Evolutionary conservation across 2,329 filamentous ascomycete genomes (phyloP).

Genomic region (Alternaria sp.): DNA sequence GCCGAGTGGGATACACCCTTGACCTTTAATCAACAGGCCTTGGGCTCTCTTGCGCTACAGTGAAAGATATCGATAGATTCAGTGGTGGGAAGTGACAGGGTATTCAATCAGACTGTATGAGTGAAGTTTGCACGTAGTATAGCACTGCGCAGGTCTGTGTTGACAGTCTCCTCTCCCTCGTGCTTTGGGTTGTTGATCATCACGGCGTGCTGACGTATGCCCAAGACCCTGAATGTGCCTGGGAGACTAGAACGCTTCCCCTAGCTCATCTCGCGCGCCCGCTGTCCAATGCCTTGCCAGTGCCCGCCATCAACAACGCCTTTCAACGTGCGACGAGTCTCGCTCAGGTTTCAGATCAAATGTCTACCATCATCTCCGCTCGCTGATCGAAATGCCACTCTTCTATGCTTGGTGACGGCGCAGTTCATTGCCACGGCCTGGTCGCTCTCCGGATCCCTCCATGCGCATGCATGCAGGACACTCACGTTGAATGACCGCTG

Average conservation of each 20-base stretch:
- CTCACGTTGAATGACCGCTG: not conserved
- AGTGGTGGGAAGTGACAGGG: not conserved
- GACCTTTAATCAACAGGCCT: not conserved
- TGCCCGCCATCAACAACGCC: not conserved
- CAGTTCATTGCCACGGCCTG: not conserved
- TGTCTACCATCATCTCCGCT: not conserved
- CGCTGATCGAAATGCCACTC: not conserved
- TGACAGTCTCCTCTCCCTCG: not conserved
- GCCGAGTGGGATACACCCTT: constrained; percentile 22
- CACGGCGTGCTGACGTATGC: constrained; percentile 17
- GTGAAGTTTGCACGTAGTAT: not conserved
- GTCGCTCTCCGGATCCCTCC: not conserved
- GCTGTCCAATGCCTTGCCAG: not conserved
- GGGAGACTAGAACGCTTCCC: not conserved
- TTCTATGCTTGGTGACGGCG: not conserved
- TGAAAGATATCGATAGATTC: not conserved
- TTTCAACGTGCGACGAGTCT: not conserved
- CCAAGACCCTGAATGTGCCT: constrained; percentile 6
- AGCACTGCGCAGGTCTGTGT: not conserved
- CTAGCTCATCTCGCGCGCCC: not conserved
- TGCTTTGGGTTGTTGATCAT: constrained; percentile 8
- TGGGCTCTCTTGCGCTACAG: not conserved
- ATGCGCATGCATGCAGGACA: not conserved
- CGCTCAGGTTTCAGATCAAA: not conserved
- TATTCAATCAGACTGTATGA: not conserved